These are phyloP conservation scores for Raddia guianensis DNA, from an alignment of 176 grass and related monocot species.

Conservation along the genomic window DNA sequence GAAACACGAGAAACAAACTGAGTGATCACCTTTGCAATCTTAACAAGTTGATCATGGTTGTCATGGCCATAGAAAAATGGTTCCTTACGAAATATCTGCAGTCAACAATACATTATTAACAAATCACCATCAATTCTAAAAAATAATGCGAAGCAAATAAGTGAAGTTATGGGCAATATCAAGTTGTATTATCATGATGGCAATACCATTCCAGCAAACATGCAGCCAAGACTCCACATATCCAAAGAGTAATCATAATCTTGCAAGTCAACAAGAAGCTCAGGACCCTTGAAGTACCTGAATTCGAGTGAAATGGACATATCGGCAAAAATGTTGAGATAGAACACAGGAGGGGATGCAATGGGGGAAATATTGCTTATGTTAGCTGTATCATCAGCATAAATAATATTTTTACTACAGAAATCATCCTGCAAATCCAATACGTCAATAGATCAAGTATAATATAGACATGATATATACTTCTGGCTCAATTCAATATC, in stretches of 20 bases:
- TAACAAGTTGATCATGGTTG: constrained; percentile 82
- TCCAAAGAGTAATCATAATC: constrained; percentile 91
- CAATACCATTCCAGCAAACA: constrained; percentile 90
- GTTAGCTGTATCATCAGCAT: neutral
- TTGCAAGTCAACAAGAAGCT: constrained; percentile 88
- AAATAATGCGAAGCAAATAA: neutral
- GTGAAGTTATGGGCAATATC: neutral
- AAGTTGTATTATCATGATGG: neutral
- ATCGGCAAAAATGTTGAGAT: neutral
- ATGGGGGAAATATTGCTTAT: neutral
- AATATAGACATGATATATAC: neutral
- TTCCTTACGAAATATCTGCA: constrained; percentile 83
- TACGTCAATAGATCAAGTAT: neutral
- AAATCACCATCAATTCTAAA: neutral
- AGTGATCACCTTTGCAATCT: constrained; percentile 70
- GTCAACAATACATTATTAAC: constrained; percentile 9
- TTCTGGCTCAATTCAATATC: neutral
- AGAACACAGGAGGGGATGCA: neutral
- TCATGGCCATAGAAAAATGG: constrained; percentile 87
- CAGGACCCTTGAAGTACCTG: constrained; percentile 86
- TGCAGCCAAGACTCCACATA: constrained; percentile 94
- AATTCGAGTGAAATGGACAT: constrained; percentile 26
- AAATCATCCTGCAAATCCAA: neutral
- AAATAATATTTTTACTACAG: constrained; percentile 23
- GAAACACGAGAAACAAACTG: constrained; percentile 4